Base-by-base conservation (phyloP, 148 eudicot species). In the Polygonum aviculare region DNA sequence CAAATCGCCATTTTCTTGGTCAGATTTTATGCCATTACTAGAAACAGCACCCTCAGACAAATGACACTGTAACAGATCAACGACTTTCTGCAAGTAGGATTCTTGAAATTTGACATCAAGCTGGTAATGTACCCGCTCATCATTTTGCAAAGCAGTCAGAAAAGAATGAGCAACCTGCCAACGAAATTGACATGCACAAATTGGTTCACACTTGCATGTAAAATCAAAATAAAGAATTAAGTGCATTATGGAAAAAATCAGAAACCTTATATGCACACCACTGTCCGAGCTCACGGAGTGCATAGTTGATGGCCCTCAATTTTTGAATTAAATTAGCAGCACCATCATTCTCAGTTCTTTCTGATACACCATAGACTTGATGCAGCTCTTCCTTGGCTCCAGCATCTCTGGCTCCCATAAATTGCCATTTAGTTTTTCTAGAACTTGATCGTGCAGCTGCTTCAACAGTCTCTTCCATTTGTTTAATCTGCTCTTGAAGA, bases 321-420 rank as follows among this genome's bases (percentile, higher is more conserved):
- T 95, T 95, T 78, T 95, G 98, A 80, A 92, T 92, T 75, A 95
- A 82, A 85, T 92, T 95, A 81, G 89, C 96, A 82, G 98, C 98
- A 75, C 98, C 98, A 76, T 95, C 98, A 88, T 97, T 90, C 84
- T 95, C 98, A 74, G 98, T 92, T 83, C 98, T 90, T 84, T 95
- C 98, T 74, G 98, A 95, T 60, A 95, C 97, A 79, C 98, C 98
- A 85, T 95, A 95, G 50, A 95, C 97, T 86, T 90, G 97, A 44
- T 96, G 93, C 48, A 95, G 84, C 86, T 92, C 93, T 81, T 88
- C 98, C 88, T 89, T 95, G 50, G 91, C 90, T 79, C 98, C 98
- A 72, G 98, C 98, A 88, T 95, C 98, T 80, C 98, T 89, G 36
- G 98, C 98, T 79, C 98, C 98, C 98, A 95, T 95, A 83, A 95